Percentiles rank a stretch among this genome's conserved stretches.
These are phyloP conservation scores for Rhododendron henanense DNA, from an alignment of 148 eudicot species.

Conservation along the genomic window DNA sequence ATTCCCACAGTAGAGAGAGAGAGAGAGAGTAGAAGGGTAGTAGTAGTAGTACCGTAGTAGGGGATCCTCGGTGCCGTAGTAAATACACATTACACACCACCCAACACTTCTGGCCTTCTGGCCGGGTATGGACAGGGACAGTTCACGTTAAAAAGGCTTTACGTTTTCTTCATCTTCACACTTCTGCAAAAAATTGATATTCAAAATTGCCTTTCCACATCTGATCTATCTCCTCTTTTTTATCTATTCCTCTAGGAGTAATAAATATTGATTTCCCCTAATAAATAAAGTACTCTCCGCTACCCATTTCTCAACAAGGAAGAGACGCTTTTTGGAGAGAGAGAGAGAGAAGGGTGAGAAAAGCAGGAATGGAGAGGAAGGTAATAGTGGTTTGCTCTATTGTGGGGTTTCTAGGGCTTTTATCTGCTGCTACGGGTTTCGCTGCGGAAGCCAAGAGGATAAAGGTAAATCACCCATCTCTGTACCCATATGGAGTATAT, in stretches of 20 bases:
- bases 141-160: neutral
- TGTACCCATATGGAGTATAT: neutral
- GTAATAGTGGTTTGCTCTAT: conserved; percentile 36
- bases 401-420: conserved; percentile 65
- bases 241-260: neutral
- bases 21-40: too few species aligned
- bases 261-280: too few species aligned
- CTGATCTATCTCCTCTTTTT: neutral
- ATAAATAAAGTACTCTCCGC: neutral
- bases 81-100: too few species aligned
- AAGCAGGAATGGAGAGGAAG: conserved; percentile 41
- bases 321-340: neutral
- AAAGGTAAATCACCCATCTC: conserved; percentile 30
- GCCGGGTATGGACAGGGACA: neutral
- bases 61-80: too few species aligned
- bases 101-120: too few species aligned
- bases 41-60: too few species aligned
- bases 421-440: conserved; percentile 60
- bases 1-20: too few species aligned
- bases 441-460: conserved; percentile 71
- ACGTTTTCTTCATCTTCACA: neutral
- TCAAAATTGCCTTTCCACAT: neutral
- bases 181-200: neutral
- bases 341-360: neutral
- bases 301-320: neutral